Evolutionary conservation across 345 rosid species (phyloP).

Genomic region (Gossypium rotundifolium): DNA sequence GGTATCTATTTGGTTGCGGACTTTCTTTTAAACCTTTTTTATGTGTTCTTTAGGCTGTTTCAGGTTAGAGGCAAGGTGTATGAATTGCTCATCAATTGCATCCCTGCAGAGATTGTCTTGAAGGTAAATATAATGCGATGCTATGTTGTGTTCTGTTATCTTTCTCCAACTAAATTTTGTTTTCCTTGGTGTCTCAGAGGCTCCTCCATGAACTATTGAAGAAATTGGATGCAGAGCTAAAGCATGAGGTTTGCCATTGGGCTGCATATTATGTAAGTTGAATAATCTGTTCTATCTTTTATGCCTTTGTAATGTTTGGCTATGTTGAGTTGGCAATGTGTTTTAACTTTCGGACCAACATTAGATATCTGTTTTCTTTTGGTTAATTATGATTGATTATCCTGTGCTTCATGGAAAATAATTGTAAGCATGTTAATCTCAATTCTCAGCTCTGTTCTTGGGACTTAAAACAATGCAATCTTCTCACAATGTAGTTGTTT

Average conservation of each 20-base stretch:
- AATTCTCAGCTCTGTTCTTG: not conserved
- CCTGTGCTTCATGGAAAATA: slow-evolving; percentile 5
- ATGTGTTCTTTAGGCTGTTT: slow-evolving; percentile 53
- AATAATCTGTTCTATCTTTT: not conserved
- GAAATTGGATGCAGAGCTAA: slow-evolving; percentile 84
- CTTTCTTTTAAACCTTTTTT: slow-evolving; percentile 14
- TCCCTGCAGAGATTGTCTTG: slow-evolving; percentile 79
- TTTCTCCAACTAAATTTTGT: slow-evolving; percentile 10
- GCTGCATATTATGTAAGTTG: slow-evolving; percentile 89
- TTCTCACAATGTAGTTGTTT: not conserved
- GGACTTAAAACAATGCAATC: not conserved
- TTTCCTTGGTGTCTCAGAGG: slow-evolving; percentile 39
- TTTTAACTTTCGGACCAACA: not conserved
- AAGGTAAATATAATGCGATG: slow-evolving; percentile 42
- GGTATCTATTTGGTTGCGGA: not conserved
- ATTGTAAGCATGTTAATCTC: not conserved
- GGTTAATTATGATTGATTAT: slow-evolving; percentile 2
- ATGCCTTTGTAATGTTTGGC: not conserved
- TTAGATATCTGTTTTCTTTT: not conserved
- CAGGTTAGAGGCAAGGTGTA: slow-evolving; percentile 89
- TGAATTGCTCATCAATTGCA: slow-evolving; percentile 76
- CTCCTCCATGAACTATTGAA: slow-evolving; percentile 72
- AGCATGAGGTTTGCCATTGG: slow-evolving; percentile 95
- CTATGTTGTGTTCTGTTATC: not conserved
- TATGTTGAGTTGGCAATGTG: not conserved